These are phyloP conservation scores for Aspergillus sp. DNA, from an alignment of 2,329 filamentous ascomycete species.

Conservation along the genomic window DNA sequence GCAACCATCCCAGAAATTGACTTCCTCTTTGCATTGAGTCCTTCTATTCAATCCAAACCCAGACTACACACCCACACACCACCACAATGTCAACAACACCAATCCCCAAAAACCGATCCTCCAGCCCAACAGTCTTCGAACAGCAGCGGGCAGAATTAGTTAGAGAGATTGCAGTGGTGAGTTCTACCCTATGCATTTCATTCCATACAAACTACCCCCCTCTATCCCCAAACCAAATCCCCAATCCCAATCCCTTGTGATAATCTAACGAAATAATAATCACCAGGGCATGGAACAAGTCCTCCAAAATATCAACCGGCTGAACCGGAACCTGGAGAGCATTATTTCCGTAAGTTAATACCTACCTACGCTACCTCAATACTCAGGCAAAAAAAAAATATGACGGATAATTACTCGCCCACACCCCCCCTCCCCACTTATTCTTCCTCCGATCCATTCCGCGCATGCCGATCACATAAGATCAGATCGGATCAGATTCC, in stretches of 20 bases:
- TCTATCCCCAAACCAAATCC: neutral
- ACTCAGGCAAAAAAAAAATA: too few relatives aligned
- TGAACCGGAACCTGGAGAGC: conserved; percentile 89
- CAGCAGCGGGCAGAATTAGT: conserved; percentile 46
- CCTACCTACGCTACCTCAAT: too few relatives aligned
- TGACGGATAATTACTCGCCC: too few relatives aligned
- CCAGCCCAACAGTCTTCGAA: conserved; percentile 42
- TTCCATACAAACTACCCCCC: neutral
- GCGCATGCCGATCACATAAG: neutral
- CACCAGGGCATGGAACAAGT: conserved; percentile 75
- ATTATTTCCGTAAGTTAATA: conserved; percentile 72
- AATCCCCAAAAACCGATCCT: conserved; percentile 17
- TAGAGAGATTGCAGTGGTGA: conserved; percentile 46
- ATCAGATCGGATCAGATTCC: neutral
- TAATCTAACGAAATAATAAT: conserved; percentile 5
- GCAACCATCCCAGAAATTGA: too few relatives aligned
- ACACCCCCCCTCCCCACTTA: too few relatives aligned
- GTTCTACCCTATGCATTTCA: conserved; percentile 7
- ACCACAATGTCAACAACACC: conserved; percentile 22
- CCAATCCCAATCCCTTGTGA: too few relatives aligned
- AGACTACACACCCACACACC: neutral
- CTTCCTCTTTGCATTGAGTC: too few relatives aligned
- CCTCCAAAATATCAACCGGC: conserved; percentile 90
- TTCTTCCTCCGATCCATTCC: conserved; percentile 2
- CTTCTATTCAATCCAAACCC: too few relatives aligned